Base-by-base conservation (phyloP, 805 yeast genomes). In the Kodamaea sagamina region DNA sequence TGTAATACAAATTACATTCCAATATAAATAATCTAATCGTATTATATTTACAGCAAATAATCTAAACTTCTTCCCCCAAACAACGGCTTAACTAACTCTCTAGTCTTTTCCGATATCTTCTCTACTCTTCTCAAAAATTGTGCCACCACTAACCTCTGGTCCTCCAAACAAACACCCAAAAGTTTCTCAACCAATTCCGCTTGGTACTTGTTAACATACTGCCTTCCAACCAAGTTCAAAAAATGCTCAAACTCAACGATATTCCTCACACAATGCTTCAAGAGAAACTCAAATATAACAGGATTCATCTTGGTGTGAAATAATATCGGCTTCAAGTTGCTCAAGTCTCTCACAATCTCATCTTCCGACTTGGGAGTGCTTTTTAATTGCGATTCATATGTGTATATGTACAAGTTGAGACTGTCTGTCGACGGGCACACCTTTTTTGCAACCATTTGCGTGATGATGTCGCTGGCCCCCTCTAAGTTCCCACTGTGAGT, bases 171-270 rank as follows among this genome's bases (percentile, higher is more conserved):
- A 6, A 62, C 43, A 4, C 40, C 41, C 6, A 42, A 18, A 18
- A 65, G 49, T 37, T 49, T 56, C 4, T 43, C 34, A 5, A 62
- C 39, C n/a, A 68, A 41, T 5, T 47, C 51, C 3, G 35, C 19
- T 16, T 57, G 58, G 31, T 49, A 41, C 17, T 55, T 47, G 3
- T 39, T 31, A 2, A 62, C 39, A 8, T 59, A 42, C 2, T 37
- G 9, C 12, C 17, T 44, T 1, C 42, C 40, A 9, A 54, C 52
- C 16, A 67, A 50, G 15, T 49, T 47, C 5, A 63, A 28, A 28
- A 66, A 54, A 22, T 62, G 62, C 11, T 58, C 53, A 27, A 67
- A 54, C n/a, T 66, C 71, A 22, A 46, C 50, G 2, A 46, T 41
- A 32, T 54, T 54, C 13, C 53, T 47, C 8, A 65, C 55, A 1